Conservation (phyloP, 2,329 filamentous ascomycete genomes). For the Ciborinia camelliae region DNA sequence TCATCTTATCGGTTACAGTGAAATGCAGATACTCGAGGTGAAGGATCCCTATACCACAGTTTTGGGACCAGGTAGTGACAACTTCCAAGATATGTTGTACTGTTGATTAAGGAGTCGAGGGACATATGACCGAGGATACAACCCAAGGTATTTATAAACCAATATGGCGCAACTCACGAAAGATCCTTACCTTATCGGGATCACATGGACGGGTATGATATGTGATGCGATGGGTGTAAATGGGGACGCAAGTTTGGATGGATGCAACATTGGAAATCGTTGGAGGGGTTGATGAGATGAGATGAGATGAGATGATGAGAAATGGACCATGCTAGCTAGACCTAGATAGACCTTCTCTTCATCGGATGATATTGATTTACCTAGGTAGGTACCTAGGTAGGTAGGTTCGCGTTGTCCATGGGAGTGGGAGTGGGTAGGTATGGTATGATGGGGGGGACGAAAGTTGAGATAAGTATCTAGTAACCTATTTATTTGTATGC, state of each 20-base stretch:
- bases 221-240: slow-evolving; percentile 3
- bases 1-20: slow-evolving; percentile 15
- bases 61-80: slow-evolving; percentile 2
- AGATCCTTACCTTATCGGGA: slow-evolving; percentile 17
- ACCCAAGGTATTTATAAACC: slow-evolving; percentile 17
- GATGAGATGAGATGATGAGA: too few species aligned
- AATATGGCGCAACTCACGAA: background rate
- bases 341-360: background rate
- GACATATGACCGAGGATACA: slow-evolving; percentile 16
- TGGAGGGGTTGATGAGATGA: background rate
- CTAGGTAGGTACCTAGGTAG: background rate
- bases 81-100: slow-evolving; percentile 11
- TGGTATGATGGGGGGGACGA: background rate
- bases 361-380: background rate
- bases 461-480: background rate
- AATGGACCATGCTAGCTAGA: background rate
- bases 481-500: too few species aligned
- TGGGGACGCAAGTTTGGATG: slow-evolving; percentile 7
- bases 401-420: too few species aligned
- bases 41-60: slow-evolving; percentile 5
- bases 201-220: slow-evolving; percentile 16
- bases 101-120: slow-evolving; percentile 11
- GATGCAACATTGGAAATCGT: slow-evolving; percentile 11
- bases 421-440: too few species aligned
- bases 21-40: slow-evolving; percentile 14